These are phyloP conservation scores for Rhododendron ovatum DNA, from an alignment of 148 eudicot genomes.

Conservation along the genomic window DNA sequence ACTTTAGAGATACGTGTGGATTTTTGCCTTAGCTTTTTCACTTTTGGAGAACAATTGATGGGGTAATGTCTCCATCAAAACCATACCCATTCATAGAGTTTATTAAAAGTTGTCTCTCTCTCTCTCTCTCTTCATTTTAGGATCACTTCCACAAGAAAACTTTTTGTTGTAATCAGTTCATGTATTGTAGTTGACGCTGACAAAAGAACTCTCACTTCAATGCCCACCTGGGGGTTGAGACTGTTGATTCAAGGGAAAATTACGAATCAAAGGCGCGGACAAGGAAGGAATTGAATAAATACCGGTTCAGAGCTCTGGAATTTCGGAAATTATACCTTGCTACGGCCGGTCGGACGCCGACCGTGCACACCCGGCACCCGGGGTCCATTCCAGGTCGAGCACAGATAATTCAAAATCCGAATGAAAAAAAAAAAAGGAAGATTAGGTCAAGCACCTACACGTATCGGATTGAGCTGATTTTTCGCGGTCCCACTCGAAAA, in stretches of 20 bases:
- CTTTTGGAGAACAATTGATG: neutral
- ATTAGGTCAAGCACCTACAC: too few species aligned
- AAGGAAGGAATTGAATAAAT: too few species aligned
- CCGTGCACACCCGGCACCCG: too few species aligned
- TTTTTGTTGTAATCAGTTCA: neutral
- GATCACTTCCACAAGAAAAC: neutral
- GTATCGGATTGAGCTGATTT: too few species aligned
- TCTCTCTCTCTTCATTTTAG: neutral
- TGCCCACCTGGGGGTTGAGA: too few species aligned
- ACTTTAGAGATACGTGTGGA: neutral
- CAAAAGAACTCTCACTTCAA: neutral
- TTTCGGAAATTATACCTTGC: too few species aligned
- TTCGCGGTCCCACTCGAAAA: accelerated
- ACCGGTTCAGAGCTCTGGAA: too few species aligned
- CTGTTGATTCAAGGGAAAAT: too few species aligned
- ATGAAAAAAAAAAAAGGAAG: too few species aligned
- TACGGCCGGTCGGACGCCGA: too few species aligned
- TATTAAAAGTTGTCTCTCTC: neutral
- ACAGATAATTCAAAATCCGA: too few species aligned
- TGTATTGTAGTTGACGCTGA: neutral
- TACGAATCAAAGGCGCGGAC: too few species aligned
- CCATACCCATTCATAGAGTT: neutral
- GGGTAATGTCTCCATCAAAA: neutral
- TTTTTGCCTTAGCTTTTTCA: neutral
- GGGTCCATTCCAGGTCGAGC: accelerated